Conservation (phyloP, 805 yeast genomes). For the Dipodascus geniculatus region DNA sequence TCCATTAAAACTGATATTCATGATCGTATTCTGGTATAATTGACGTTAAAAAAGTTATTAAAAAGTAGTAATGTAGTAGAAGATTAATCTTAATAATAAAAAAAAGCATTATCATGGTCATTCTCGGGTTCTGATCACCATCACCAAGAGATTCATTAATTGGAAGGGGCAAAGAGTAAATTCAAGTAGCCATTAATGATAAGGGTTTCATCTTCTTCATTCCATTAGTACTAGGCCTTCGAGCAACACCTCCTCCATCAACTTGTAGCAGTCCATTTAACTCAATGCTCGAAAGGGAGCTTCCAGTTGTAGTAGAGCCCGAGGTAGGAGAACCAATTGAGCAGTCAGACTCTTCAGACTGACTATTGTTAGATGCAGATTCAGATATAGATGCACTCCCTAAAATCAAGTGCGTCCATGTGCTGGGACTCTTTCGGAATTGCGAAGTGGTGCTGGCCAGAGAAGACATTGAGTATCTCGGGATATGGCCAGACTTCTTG, state of each 20-base stretch:
- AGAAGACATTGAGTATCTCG: background rate
- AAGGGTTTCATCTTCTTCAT: background rate
- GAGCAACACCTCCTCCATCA: background rate
- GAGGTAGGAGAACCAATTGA: background rate
- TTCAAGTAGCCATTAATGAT: background rate
- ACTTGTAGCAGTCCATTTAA: background rate
- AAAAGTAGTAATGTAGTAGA: background rate
- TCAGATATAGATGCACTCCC: background rate
- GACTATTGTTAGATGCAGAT: background rate
- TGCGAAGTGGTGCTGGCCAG: background rate
- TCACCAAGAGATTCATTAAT: background rate
- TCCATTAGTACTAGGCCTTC: background rate
- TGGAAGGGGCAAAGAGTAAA: background rate
- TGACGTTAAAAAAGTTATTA: background rate
- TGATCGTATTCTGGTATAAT: background rate
- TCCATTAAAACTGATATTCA: no score
- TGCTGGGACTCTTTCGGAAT: background rate
- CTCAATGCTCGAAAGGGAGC: slow-evolving; percentile 1
- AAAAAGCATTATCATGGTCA: background rate
- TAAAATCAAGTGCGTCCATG: background rate
- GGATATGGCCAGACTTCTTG: background rate
- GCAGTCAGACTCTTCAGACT: background rate
- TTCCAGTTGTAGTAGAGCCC: background rate
- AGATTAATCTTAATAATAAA: background rate
- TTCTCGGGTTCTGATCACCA: background rate